These are phyloP conservation scores for Agrocybe pediades DNA, from an alignment of 768 basidiomycete species.

Conservation along the genomic window DNA sequence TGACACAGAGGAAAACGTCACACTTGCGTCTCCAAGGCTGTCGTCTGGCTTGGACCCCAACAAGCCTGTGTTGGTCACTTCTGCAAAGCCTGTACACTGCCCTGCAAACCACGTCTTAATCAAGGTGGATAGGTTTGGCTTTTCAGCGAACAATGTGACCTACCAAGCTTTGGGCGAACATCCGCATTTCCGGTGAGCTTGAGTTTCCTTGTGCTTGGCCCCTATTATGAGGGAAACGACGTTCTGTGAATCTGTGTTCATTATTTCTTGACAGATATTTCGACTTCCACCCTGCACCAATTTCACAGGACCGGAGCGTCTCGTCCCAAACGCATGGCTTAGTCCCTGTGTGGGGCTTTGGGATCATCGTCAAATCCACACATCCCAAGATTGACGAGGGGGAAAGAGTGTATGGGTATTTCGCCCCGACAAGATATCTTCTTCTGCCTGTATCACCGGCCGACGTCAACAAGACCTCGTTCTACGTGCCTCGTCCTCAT, in stretches of 20 bases:
- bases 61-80: constrained; percentile 22
- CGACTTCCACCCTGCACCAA: constrained; percentile 60
- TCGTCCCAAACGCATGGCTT: constrained; percentile 58
- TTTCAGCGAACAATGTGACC: constrained; percentile 72
- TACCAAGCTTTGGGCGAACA: constrained; percentile 61
- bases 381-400: constrained; percentile 50
- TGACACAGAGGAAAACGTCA: constrained; percentile 22
- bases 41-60: constrained; percentile 27
- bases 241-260: neutral
- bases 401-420: constrained; percentile 66
- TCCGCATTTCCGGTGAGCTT: constrained; percentile 46
- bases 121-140: constrained; percentile 67
- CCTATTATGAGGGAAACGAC: neutral
- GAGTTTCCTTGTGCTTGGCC: neutral
- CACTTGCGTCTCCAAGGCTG: constrained; percentile 33
- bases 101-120: constrained; percentile 53
- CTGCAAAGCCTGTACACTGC: constrained; percentile 19
- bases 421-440: constrained; percentile 62
- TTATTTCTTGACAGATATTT: constrained; percentile 51
- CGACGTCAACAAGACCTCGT: constrained; percentile 54
- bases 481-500: constrained; percentile 62
- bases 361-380: constrained; percentile 51
- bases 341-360: constrained; percentile 76
- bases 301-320: constrained; percentile 24
- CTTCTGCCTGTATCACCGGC: constrained; percentile 50